Conservation (phyloP, 2,329 filamentous ascomycete genomes). For the Cladorrhinum sp. region DNA sequence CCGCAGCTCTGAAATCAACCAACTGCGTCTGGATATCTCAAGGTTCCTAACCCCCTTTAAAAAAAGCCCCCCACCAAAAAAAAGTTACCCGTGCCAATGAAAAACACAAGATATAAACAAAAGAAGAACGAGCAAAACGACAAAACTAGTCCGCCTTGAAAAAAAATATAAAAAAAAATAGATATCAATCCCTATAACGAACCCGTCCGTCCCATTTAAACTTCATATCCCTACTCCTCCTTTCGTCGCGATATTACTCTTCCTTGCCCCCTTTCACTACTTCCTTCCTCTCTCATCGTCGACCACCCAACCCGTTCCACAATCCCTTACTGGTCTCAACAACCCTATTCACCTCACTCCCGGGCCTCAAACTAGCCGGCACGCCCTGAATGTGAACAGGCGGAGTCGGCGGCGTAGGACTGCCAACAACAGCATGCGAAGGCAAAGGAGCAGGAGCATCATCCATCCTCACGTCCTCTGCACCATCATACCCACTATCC, state of each 20-base stretch:
- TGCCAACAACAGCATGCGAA: conserved; percentile 3
- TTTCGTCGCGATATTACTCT: too few species aligned
- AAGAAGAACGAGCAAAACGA: background rate
- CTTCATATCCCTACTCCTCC: too few species aligned
- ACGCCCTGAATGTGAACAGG: conserved; percentile 29
- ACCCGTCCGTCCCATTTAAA: too few species aligned
- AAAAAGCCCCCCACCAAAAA: background rate
- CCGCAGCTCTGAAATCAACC: too few species aligned
- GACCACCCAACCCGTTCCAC: conserved; percentile 45
- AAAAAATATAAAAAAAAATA: too few species aligned
- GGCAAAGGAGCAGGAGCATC: conserved; percentile 35
- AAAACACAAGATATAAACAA: background rate
- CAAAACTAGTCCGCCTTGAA: too few species aligned
- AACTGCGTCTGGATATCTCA: background rate
- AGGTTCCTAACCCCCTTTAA: background rate
- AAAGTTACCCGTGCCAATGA: background rate
- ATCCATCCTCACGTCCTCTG: conserved; percentile 47
- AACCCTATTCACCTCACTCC: conserved; percentile 53
- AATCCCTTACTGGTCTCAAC: conserved; percentile 63
- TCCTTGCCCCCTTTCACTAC: background rate
- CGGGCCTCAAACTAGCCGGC: conserved; percentile 53
- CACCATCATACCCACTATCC: conserved; percentile 47
- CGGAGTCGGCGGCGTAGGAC: background rate
- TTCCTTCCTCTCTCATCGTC: conserved; percentile 20
- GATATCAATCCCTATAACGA: too few species aligned